Evolutionary conservation across 2,329 filamentous ascomycete species (phyloP), one percentile per base, ranked within the genome.

Genomic region (Penicillium sp.): DNA sequence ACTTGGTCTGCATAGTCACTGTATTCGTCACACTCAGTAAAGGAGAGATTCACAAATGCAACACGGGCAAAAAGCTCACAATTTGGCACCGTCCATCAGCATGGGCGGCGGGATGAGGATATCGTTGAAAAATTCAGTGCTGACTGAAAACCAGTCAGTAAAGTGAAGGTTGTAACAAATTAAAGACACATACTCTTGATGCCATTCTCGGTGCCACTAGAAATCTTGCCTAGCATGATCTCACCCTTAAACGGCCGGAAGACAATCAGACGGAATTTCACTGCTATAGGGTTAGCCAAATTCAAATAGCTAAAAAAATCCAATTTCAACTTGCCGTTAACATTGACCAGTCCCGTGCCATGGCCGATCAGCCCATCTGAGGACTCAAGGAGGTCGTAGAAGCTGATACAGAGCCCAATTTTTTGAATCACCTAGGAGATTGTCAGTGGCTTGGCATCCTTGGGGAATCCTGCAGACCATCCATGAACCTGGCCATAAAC

Each of bases 241-340:
- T 99, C 95, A 50, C 92, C 91, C 73, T 96, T 96, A 81, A 97
- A 98, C 0, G 95, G 95, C 24, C 95, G 88, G 75, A 98, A 99
- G 33, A 99, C 92, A 18, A 97, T 83, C 71, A 99, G 83, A 22
- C 92, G 90, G 71, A 98, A 99, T 73, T 96, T 92, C 51, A 96
- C 94, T 95, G 64, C 18, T 13, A 33, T 7, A 16, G 39, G 10
- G 16, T 64, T 37, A 69, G 56, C 11, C 2, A 13, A 16, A 24
- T 13, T 24, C 33, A 11, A 16, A 22, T 13, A 46, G 19, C 4
- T 6, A n/a, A 14, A 14, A 2, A n/a, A 4, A n/a, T n/a, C 19
- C 0, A 7, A 2, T 31, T 0, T 18, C 10, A 4, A 60, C 54
- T 19, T 81, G 92, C 92, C 90, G 73, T 98, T 98, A 46, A 98